Evolutionary conservation across 2,329 filamentous ascomycete species (phyloP), one percentile per base, ranked within the genome.

Genomic region (Blastomyces gilchristii): DNA sequence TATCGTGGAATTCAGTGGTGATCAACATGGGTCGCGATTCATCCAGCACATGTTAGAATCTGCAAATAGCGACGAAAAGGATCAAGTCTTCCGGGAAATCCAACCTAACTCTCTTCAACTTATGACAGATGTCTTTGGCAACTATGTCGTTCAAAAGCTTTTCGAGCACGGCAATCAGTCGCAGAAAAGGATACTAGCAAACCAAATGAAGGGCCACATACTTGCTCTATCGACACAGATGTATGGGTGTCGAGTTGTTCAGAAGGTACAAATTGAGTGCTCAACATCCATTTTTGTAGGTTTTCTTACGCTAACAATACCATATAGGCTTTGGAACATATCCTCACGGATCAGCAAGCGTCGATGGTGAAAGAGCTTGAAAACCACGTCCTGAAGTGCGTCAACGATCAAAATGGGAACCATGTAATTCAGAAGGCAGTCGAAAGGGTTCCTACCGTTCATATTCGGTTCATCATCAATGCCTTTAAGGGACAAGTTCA

Each of bases 61-160:
- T 1, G 94, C 94, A 62, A 97, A 96, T 73, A 96, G 91, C 70
- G 94, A 97, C 65, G 93, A 97, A 72, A 97, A 97, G 76, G 90
- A 96, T 41, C 87, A 87, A 63, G 84, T 97, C 0, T 97, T 97
- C 79, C 81, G 83, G 0, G 94, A 97, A 74, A 91, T 99, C 56
- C 84, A 89, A 69, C 84, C 86, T 0, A 94, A 99, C 68, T 86
- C 88, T 1, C 76, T 96, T 39, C 91, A 93, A 71, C 79, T 99
- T 58, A 97, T 96, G 91, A 93, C 88, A 56, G 94, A 97, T 73
- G 88, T 97, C 0, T 99, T 97, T 72, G 94, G 94, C 62, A 99
- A 99, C 75, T 99, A 97, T 72, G 94, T 99, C 45, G 92, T 97
- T 49, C 94, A 99, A 72, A 97, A 97, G 74, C 87, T 97, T 72